Percentiles rank a stretch among this genome's conserved stretches.
Evolutionary conservation across 1,139 yeast species (phyloP).

Genomic region (Yarrowia galli): DNA sequence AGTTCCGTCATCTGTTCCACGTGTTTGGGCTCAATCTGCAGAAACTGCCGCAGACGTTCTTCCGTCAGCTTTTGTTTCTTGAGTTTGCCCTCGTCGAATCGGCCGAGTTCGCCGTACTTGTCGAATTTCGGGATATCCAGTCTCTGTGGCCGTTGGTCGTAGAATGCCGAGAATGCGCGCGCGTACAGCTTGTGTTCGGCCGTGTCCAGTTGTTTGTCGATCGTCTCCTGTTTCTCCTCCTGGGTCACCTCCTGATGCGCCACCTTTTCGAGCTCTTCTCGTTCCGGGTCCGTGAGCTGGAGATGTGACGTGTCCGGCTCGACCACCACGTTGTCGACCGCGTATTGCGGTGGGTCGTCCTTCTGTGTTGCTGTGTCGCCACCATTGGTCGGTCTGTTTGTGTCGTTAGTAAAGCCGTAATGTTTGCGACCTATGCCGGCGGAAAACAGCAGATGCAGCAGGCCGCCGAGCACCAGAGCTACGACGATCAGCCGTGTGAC

Average conservation of each 20-base stretch:
- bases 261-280: conserved; percentile 14
- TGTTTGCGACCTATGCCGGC: background rate
- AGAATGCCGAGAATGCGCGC: conserved; percentile 39
- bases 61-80: conserved; percentile 48
- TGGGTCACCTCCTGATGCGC: conserved; percentile 8
- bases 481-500: conserved; percentile 34
- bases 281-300: conserved; percentile 7
- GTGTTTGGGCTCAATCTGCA: conserved; percentile 61
- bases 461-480: conserved; percentile 27
- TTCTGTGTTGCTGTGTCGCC: background rate
- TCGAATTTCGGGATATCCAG: conserved; percentile 43
- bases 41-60: conserved; percentile 59
- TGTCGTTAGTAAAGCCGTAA: background rate
- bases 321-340: conserved; percentile 1
- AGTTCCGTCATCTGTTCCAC: conserved; percentile 57
- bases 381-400: background rate
- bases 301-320: conserved; percentile 19
- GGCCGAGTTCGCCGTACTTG: conserved; percentile 43
- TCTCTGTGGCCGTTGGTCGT: conserved; percentile 40
- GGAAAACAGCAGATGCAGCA: conserved; percentile 12
- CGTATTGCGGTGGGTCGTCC: background rate
- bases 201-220: conserved; percentile 4
- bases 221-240: conserved; percentile 3
- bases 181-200: conserved; percentile 29
- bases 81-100: conserved; percentile 43